Conservation (phyloP, 495 filamentous ascomycete genomes). For the Xylaria scruposa region DNA sequence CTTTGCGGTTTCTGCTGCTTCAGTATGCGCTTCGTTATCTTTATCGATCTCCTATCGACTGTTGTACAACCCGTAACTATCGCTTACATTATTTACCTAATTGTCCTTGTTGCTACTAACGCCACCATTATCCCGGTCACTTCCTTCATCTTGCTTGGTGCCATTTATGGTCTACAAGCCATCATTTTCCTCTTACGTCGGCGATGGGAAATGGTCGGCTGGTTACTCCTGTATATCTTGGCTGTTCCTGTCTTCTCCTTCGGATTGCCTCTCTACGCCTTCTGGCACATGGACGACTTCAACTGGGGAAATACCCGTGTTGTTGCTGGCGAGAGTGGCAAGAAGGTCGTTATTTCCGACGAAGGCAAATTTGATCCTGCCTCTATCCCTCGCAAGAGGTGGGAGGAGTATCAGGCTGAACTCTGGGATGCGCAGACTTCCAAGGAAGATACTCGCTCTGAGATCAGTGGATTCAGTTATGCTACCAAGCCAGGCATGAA, state of each 20-base stretch:
- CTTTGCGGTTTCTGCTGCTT: constrained; percentile 99
- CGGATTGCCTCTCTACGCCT: constrained; percentile 89
- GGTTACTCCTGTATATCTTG: constrained; percentile 96
- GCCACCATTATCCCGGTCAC: constrained; percentile 74
- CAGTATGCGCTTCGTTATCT: constrained; percentile 98
- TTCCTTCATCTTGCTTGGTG: constrained; percentile 87
- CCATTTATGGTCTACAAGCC: constrained; percentile 94
- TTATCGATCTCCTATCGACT: constrained; percentile 90
- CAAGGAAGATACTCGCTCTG: constrained; percentile 83
- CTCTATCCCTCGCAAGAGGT: constrained; percentile 94
- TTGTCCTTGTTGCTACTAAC: constrained; percentile 70
- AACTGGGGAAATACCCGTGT: constrained; percentile 96
- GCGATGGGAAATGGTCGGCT: constrained; percentile 99
- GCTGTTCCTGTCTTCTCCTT: constrained; percentile 93
- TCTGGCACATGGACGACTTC: constrained; percentile 99
- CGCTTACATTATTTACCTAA: constrained; percentile 90
- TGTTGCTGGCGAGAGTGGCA: constrained; percentile 93
- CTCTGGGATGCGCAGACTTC: constrained; percentile 92
- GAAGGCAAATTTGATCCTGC: constrained; percentile 97
- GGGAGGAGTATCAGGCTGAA: constrained; percentile 98
- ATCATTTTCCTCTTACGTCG: constrained; percentile 95
- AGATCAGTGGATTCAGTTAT: constrained; percentile 89
- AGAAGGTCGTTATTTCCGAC: constrained; percentile 91
- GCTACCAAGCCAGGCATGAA: constrained; percentile 78
- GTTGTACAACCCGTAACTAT: constrained; percentile 89